Evolutionary conservation across 441 rosid genomes (phyloP).

Genomic region (Flueggea neowawraea): DNA sequence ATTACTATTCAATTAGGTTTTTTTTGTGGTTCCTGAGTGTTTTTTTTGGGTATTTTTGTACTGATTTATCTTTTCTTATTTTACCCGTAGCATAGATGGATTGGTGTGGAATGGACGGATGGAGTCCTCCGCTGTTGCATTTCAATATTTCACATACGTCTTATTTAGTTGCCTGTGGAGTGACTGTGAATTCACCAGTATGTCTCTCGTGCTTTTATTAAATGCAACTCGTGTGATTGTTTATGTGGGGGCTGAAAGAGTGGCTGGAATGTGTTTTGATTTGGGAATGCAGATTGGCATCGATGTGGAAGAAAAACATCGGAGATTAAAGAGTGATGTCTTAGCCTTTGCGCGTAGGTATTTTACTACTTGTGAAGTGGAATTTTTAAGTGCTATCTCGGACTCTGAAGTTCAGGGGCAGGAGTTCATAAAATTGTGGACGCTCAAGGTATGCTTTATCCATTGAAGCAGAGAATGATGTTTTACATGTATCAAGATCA

Average conservation of each 20-base stretch:
- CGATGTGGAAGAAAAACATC: conserved; percentile 80
- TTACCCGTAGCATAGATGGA: conserved; percentile 52
- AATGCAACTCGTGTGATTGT: too few relatives aligned
- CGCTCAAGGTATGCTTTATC: conserved; percentile 61
- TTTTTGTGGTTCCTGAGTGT: background rate
- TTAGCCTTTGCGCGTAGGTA: conserved; percentile 64
- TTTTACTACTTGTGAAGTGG: conserved; percentile 55
- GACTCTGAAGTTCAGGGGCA: conserved; percentile 59
- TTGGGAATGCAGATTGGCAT: conserved; percentile 65
- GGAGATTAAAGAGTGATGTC: conserved; percentile 51
- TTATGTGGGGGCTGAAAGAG: too few relatives aligned
- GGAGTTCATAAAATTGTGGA: conserved; percentile 89
- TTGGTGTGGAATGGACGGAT: conserved; percentile 39
- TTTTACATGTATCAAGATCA: too few relatives aligned
- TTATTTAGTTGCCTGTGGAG: conserved; percentile 85
- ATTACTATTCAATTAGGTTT: background rate
- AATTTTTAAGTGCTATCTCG: conserved; percentile 47
- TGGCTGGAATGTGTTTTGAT: conserved; percentile 20
- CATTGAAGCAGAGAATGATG: too few relatives aligned
- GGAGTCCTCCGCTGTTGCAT: conserved; percentile 41
- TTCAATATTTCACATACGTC: conserved; percentile 89
- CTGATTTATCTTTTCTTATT: background rate
- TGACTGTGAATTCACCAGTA: conserved; percentile 55
- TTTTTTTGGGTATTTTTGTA: conserved; percentile 6
- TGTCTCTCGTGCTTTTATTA: conserved; percentile 15